Evolutionary conservation across 2,329 filamentous ascomycete genomes (phyloP).

Genomic region (Fusarium falciforme): DNA sequence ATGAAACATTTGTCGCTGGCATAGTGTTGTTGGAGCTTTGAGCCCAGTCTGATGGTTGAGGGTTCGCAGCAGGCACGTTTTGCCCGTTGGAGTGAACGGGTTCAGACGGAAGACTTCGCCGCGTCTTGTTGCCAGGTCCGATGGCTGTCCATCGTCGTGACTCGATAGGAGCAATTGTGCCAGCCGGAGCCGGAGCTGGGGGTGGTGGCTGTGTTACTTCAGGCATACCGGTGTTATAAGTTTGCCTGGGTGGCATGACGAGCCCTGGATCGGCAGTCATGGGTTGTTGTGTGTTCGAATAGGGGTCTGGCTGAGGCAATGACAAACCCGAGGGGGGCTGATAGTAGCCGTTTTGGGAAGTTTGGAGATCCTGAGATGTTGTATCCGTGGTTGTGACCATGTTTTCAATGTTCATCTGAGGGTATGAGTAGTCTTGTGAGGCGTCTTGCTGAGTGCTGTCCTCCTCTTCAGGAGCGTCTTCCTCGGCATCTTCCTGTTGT

Average conservation of each 20-base stretch:
- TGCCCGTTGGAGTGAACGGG: constrained; percentile 10
- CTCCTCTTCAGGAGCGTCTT: constrained; percentile 28
- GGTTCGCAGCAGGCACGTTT: constrained; percentile 10
- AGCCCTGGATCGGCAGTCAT: constrained; percentile 10
- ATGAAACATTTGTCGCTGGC: constrained; percentile 11
- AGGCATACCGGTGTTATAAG: constrained; percentile 17
- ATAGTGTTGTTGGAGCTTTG: constrained; percentile 8
- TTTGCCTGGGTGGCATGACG: constrained; percentile 30
- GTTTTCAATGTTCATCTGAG: constrained; percentile 46
- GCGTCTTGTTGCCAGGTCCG: constrained; percentile 5
- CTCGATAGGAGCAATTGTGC: constrained; percentile 23
- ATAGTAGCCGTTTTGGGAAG: constrained; percentile 42
- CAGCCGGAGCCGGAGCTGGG: constrained; percentile 19
- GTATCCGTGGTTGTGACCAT: constrained; percentile 40
- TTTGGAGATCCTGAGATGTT: constrained; percentile 31
- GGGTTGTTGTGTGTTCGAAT: constrained; percentile 26
- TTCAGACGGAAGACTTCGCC: constrained; percentile 34
- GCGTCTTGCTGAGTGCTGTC: constrained; percentile 15
- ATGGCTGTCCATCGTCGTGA: constrained; percentile 22
- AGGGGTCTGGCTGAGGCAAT: constrained; percentile 40
- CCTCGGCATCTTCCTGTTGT: constrained; percentile 21
- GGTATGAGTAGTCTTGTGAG: constrained; percentile 41
- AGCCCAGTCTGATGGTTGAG: constrained; percentile 28
- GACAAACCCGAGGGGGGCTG: constrained; percentile 41
- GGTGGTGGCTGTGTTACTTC: constrained; percentile 25